Evolutionary conservation across 2,329 filamentous ascomycete genomes (phyloP).

Genomic region (Sarocladium brachiariae): DNA sequence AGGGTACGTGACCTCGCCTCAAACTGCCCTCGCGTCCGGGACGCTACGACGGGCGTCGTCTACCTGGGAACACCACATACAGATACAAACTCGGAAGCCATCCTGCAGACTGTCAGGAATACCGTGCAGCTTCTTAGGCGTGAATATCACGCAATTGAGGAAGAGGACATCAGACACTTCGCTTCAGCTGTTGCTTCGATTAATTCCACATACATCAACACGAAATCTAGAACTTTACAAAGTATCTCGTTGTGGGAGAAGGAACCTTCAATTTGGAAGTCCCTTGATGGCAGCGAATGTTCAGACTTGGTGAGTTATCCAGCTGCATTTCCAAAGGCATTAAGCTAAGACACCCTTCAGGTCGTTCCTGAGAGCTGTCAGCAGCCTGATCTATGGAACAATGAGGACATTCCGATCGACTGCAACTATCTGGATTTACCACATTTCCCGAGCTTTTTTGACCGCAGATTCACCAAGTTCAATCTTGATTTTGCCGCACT

Average conservation of each 20-base stretch:
- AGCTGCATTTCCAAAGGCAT: not conserved
- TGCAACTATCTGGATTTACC: conserved; percentile 16
- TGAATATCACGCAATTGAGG: not conserved
- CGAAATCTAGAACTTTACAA: conserved; percentile 5
- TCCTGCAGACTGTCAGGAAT: conserved; percentile 16
- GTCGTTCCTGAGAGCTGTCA: not conserved
- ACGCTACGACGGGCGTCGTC: conserved; percentile 12
- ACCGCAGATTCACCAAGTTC: conserved; percentile 12
- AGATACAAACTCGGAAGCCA: conserved; percentile 14
- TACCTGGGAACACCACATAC: conserved; percentile 20
- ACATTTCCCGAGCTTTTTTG: conserved; percentile 14
- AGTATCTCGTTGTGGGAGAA: conserved; percentile 14
- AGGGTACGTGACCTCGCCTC: not conserved
- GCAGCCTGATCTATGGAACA: not conserved
- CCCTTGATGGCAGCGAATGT: not conserved
- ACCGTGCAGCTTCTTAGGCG: conserved; percentile 11
- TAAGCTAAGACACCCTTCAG: not conserved
- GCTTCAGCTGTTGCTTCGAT: conserved; percentile 15
- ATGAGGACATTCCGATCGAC: conserved; percentile 12
- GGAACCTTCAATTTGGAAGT: not conserved
- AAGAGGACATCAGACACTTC: conserved; percentile 17
- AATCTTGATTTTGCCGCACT: not conserved
- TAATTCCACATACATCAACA: conserved; percentile 14
- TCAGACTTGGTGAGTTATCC: not conserved
- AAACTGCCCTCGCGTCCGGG: not conserved